Conservation (phyloP, 306 rosid species). For the Glycine soja region DNA sequence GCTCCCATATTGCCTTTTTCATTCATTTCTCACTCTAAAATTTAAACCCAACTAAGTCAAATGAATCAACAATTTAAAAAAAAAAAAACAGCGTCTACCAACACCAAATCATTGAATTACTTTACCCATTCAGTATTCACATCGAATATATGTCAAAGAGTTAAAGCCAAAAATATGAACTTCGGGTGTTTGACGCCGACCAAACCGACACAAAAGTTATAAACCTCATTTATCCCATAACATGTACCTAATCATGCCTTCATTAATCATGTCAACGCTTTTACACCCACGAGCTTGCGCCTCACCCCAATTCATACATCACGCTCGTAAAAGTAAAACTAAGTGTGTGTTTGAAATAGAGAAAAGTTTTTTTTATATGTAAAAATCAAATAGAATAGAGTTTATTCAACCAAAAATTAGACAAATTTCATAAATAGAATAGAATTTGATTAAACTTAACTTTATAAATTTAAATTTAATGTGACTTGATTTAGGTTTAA, state of each 20-base stretch:
- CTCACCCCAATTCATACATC: background rate
- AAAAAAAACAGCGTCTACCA: background rate
- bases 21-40: slow-evolving; percentile 39
- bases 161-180: slow-evolving; percentile 1
- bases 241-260: slow-evolving; percentile 31
- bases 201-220: slow-evolving; percentile 23
- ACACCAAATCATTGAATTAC: slow-evolving; percentile 34
- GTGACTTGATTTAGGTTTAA: no score
- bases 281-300: background rate
- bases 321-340: background rate
- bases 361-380: no score
- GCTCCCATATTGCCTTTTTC: background rate
- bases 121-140: background rate
- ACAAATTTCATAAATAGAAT: no score
- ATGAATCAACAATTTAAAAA: background rate
- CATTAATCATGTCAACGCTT: slow-evolving; percentile 41
- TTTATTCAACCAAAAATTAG: no score
- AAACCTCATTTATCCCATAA: slow-evolving; percentile 5
- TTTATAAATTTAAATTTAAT: no score
- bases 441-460: no score
- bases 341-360: no score
- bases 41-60: slow-evolving; percentile 34
- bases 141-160: slow-evolving; percentile 22
- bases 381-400: no score
- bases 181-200: slow-evolving; percentile 1